phyloP scores from a whole-genome alignment of 306 rosid genomes.

The Casuarina glauca region DNA sequence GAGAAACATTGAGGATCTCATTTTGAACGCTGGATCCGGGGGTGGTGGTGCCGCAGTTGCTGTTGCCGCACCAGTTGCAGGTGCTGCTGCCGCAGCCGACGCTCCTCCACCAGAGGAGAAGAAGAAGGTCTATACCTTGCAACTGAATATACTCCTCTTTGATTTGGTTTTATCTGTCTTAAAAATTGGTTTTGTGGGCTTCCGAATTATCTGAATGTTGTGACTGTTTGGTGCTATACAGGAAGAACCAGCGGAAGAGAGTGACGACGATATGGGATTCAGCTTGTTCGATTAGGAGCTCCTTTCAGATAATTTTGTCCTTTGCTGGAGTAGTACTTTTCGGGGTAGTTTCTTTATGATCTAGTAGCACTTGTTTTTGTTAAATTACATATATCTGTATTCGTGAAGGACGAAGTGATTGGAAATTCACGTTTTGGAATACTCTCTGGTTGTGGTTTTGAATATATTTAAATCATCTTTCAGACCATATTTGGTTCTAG shows the following conservation, averaged over 20 bases:
- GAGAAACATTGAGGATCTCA: slow-evolving; percentile 61
- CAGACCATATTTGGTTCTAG: neutral
- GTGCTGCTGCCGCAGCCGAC: slow-evolving; percentile 44
- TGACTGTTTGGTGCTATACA: slow-evolving; percentile 26
- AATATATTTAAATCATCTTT: neutral
- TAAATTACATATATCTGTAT: slow-evolving; percentile 21
- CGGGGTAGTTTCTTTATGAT: slow-evolving; percentile 9
- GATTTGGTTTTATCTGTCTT: neutral
- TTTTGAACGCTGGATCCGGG: slow-evolving; percentile 59
- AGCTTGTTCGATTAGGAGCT: slow-evolving; percentile 61
- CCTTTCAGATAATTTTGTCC: slow-evolving; percentile 9
- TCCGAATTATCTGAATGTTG: slow-evolving; percentile 9
- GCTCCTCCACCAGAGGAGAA: slow-evolving; percentile 67
- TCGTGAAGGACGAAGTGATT: neutral
- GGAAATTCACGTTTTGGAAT: slow-evolving; percentile 24
- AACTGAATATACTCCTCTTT: rapidly evolving
- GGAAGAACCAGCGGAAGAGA: slow-evolving; percentile 75
- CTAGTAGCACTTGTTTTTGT: slow-evolving; percentile 14
- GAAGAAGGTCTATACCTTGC: slow-evolving; percentile 54
- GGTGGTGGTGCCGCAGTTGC: slow-evolving; percentile 61
- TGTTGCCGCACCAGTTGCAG: slow-evolving; percentile 46
- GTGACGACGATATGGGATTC: slow-evolving; percentile 78
- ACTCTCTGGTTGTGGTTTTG: neutral
- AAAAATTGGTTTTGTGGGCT: neutral
- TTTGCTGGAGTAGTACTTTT: slow-evolving; percentile 11